phyloP scores from a whole-genome alignment of 176 grass and related monocot genomes.

The Cenchrus purpureus region DNA sequence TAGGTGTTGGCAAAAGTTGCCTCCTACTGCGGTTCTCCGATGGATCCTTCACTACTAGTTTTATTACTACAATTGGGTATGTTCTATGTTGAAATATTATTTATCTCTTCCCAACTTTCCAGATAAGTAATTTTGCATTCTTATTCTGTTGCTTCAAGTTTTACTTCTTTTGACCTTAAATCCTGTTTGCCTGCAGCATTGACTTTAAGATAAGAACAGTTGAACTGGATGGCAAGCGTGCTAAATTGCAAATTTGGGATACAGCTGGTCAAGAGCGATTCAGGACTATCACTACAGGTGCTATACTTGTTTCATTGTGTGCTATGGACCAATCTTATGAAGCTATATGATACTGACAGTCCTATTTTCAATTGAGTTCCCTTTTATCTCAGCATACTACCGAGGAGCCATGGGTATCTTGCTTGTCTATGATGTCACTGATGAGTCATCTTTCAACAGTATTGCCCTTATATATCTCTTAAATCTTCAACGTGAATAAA shows the following conservation, averaged over 20 bases:
- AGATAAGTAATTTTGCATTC: not conserved
- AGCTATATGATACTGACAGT: not conserved
- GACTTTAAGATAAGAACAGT: slow-evolving; percentile 84
- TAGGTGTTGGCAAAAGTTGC: slow-evolving; percentile 83
- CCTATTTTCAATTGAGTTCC: slow-evolving; percentile 14
- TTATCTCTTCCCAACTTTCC: not conserved
- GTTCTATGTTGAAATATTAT: slow-evolving; percentile 24
- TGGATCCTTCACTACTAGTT: slow-evolving; percentile 82
- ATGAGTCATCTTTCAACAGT: slow-evolving; percentile 89
- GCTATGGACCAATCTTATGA: not conserved
- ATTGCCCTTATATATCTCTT: slow-evolving; percentile 29
- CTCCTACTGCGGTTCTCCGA: slow-evolving; percentile 74
- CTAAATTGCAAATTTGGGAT: slow-evolving; percentile 84
- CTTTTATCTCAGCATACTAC: slow-evolving; percentile 66
- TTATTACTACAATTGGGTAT: slow-evolving; percentile 80
- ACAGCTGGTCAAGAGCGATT: slow-evolving; percentile 83
- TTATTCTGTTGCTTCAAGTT: not conserved
- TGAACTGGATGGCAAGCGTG: slow-evolving; percentile 71
- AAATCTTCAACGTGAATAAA: slow-evolving; percentile 6
- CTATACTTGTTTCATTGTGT: slow-evolving; percentile 14
- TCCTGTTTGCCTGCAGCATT: slow-evolving; percentile 46
- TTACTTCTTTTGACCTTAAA: slow-evolving; percentile 4
- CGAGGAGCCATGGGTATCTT: slow-evolving; percentile 86
- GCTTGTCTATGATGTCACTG: slow-evolving; percentile 81
- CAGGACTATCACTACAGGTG: slow-evolving; percentile 79